Evolutionary conservation across 345 rosid species (phyloP).

Genomic region (Rhodamnia argentea): DNA sequence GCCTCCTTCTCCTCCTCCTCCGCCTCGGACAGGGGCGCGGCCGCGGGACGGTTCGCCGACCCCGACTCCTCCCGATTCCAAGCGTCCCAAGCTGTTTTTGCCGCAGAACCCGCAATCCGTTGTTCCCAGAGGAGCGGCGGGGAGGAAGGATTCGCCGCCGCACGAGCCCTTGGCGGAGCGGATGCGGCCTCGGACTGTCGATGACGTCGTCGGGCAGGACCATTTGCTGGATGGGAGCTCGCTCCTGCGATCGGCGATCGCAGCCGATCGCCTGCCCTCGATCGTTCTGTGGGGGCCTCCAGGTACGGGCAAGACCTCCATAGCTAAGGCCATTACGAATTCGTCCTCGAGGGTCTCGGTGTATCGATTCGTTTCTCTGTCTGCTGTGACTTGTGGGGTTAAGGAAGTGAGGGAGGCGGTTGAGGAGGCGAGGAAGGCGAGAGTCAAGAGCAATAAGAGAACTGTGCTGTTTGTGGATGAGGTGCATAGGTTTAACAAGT

Average conservation of each 20-base stretch:
- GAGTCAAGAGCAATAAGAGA: conserved; percentile 22
- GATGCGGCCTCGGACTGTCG: conserved; percentile 64
- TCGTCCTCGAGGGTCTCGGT: conserved; percentile 25
- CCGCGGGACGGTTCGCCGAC: background rate
- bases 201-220: conserved; percentile 76
- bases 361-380: conserved; percentile 47
- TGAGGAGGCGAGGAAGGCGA: conserved; percentile 49
- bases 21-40: background rate
- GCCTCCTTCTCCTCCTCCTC: background rate
- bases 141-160: background rate
- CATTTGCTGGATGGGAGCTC: conserved; percentile 47
- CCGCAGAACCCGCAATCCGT: background rate
- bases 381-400: conserved; percentile 69
- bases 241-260: conserved; percentile 48
- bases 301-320: conserved; percentile 83
- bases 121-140: background rate
- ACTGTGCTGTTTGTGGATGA: conserved; percentile 78
- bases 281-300: conserved; percentile 85
- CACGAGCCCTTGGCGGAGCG: conserved; percentile 61
- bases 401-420: conserved; percentile 77
- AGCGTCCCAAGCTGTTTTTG: conserved; percentile 20
- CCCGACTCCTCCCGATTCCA: conserved; percentile 4
- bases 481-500: conserved; percentile 75
- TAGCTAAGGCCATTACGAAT: conserved; percentile 53
- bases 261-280: conserved; percentile 54